Evolutionary conservation across 192 early-diverging fungal species (phyloP).

Genomic region (Backusella westeae): DNA sequence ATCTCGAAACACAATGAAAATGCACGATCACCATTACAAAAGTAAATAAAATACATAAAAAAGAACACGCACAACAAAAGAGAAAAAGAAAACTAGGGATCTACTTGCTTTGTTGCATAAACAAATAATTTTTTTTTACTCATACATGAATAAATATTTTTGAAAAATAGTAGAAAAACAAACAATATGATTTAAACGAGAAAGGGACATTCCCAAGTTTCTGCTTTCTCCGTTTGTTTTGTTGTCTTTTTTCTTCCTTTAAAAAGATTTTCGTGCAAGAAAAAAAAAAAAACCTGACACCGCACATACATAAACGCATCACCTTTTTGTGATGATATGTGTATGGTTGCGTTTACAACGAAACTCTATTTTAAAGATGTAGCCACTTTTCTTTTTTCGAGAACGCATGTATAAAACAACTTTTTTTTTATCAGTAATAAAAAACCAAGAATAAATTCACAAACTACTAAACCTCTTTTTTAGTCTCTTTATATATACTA

Average conservation of each 20-base stretch:
- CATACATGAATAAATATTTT: neutral
- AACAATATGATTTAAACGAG: neutral
- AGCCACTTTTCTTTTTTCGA: neutral
- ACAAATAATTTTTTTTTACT: neutral
- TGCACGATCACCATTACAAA: neutral
- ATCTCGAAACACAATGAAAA: neutral
- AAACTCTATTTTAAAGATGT: slow-evolving; percentile 2
- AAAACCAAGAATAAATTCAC: neutral
- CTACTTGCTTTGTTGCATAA: neutral
- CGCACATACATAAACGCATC: neutral
- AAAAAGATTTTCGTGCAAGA: neutral
- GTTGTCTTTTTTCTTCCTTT: neutral
- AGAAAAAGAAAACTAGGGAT: neutral
- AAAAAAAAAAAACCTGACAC: neutral
- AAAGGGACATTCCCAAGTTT: neutral
- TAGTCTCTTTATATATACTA: neutral
- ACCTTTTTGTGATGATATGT: neutral
- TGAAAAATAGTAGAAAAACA: neutral
- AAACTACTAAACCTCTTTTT: neutral
- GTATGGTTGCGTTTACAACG: neutral
- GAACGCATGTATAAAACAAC: neutral
- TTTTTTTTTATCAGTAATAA: neutral
- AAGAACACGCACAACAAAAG: neutral
- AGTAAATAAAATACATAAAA: neutral
- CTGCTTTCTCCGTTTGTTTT: neutral